Conservation (phyloP, 2,329 filamentous ascomycete species). For the Calonectria pteridis region DNA sequence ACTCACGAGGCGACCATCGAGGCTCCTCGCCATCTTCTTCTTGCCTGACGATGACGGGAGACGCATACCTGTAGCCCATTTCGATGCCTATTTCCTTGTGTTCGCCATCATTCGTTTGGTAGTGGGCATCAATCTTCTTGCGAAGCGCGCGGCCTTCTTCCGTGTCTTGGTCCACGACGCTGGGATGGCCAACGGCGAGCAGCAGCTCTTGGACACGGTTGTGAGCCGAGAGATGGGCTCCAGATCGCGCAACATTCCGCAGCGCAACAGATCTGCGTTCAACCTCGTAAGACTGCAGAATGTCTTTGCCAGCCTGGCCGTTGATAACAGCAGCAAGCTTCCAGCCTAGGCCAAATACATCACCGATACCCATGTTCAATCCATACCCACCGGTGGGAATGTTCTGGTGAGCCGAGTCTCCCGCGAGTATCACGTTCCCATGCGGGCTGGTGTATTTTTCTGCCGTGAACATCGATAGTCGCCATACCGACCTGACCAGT, state of each 20-base stretch:
- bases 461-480: slow-evolving; percentile 36
- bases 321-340: slow-evolving; percentile 47
- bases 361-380: slow-evolving; percentile 53
- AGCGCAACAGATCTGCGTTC: slow-evolving; percentile 38
- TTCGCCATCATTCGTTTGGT: slow-evolving; percentile 36
- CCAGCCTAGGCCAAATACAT: slow-evolving; percentile 51
- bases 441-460: slow-evolving; percentile 38
- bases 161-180: neutral
- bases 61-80: slow-evolving; percentile 28
- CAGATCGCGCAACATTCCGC: slow-evolving; percentile 32
- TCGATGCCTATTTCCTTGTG: slow-evolving; percentile 46
- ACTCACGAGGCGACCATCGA: too few species aligned
- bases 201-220: neutral
- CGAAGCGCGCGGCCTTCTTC: neutral
- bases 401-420: slow-evolving; percentile 53
- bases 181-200: neutral
- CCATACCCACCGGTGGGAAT: slow-evolving; percentile 52
- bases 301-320: slow-evolving; percentile 15
- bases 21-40: too few species aligned
- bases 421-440: slow-evolving; percentile 50
- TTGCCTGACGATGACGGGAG: too few species aligned
- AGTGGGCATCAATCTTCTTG: neutral
- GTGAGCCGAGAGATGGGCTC: slow-evolving; percentile 2
- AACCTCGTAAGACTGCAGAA: slow-evolving; percentile 42
- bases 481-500: slow-evolving; percentile 33